Percentiles rank a stretch among this genome's conserved stretches.
phyloP scores from a whole-genome alignment of 225 moss, liverwort and hornwort genomes.

The Takakia lepidozioides region DNA sequence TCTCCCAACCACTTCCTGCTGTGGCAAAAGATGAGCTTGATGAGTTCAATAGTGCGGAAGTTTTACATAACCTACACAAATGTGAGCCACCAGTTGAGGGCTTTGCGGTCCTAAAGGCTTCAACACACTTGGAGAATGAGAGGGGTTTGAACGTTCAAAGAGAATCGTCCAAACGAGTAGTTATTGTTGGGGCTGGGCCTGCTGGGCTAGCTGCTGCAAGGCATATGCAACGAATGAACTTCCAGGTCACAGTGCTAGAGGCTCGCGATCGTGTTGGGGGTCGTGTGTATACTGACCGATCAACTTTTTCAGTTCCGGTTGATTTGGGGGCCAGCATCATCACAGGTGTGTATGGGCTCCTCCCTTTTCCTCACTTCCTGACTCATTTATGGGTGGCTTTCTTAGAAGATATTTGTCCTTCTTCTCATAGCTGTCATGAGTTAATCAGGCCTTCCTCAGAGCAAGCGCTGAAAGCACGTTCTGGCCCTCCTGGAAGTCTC shows the following conservation, averaged over 20 bases:
- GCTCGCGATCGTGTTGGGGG: slow-evolving; percentile 59
- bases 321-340: slow-evolving; percentile 70
- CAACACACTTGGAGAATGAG: slow-evolving; percentile 31
- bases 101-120: slow-evolving; percentile 33
- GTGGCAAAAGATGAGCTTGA: slow-evolving; percentile 42
- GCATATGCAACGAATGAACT: slow-evolving; percentile 46
- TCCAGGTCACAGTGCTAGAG: slow-evolving; percentile 43
- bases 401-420: too few species aligned
- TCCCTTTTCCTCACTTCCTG: too few species aligned
- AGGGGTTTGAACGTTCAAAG: slow-evolving; percentile 21
- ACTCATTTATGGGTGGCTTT: too few species aligned
- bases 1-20: slow-evolving; percentile 4
- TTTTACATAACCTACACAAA: slow-evolving; percentile 49
- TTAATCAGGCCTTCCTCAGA: too few species aligned
- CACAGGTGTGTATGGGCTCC: slow-evolving; percentile 37
- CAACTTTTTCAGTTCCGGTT: slow-evolving; percentile 56
- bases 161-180: slow-evolving; percentile 33
- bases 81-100: slow-evolving; percentile 33
- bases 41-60: slow-evolving; percentile 62
- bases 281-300: slow-evolving; percentile 52
- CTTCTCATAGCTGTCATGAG: too few species aligned
- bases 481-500: too few species aligned
- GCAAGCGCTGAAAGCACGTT: too few species aligned
- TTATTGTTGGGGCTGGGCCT: slow-evolving; percentile 58
- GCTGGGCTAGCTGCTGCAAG: slow-evolving; percentile 60